Evolutionary conservation across 2,329 filamentous ascomycete species (phyloP).

Genomic region (Trichoderma atrobrunneum): DNA sequence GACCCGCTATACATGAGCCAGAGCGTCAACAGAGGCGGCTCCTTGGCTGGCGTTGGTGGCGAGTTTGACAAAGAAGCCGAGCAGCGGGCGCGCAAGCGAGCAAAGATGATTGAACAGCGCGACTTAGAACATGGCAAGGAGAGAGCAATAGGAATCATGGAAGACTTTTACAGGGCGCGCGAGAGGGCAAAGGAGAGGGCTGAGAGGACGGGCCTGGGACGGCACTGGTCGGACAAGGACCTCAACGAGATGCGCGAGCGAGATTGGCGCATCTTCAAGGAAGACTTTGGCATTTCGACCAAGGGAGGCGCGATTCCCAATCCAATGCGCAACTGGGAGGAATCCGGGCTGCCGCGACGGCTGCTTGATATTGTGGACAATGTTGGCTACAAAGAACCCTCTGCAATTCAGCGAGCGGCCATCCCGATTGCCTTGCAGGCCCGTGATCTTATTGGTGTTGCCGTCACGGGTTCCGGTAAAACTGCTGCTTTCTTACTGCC

Average conservation of each 20-base stretch:
- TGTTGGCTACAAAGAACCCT: slow-evolving; percentile 89
- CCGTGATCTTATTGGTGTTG: slow-evolving; percentile 95
- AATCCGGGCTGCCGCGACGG: slow-evolving; percentile 74
- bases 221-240: slow-evolving; percentile 94
- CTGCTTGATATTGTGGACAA: slow-evolving; percentile 77
- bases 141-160: slow-evolving; percentile 75
- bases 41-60: slow-evolving; percentile 50
- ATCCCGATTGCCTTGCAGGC: slow-evolving; percentile 93
- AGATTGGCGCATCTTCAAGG: slow-evolving; percentile 99
- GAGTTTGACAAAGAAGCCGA: slow-evolving; percentile 55
- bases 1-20: slow-evolving; percentile 68
- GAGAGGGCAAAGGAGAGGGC: slow-evolving; percentile 68
- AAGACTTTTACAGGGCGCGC: slow-evolving; percentile 68
- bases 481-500: slow-evolving; percentile 93
- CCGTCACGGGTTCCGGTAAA: slow-evolving; percentile 97
- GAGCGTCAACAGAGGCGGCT: slow-evolving; percentile 32
- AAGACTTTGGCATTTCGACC: slow-evolving; percentile 94
- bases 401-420: slow-evolving; percentile 86
- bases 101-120: slow-evolving; percentile 68
- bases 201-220: slow-evolving; percentile 72
- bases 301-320: slow-evolving; percentile 91
- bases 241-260: slow-evolving; percentile 92
- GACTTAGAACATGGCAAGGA: slow-evolving; percentile 74
- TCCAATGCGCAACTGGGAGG: slow-evolving; percentile 91
- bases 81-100: slow-evolving; percentile 54